Percentiles rank a stretch among this genome's conserved stretches.
Evolutionary conservation across 352 stramenopile genomes (phyloP).

Genomic region (Blastocystis sp.): DNA sequence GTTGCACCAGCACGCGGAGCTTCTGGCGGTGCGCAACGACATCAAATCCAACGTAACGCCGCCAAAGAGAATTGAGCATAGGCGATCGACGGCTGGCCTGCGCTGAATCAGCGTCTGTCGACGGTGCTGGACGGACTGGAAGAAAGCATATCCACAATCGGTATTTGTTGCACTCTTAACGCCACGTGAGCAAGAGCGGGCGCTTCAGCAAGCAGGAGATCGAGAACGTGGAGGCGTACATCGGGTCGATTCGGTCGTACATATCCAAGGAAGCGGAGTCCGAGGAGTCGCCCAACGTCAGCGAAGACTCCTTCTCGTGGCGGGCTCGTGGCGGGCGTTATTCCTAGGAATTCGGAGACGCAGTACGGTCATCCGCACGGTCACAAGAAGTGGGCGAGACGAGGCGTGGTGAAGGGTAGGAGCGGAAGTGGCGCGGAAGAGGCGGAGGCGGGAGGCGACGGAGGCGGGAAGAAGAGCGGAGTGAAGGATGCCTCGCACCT

Average conservation of each 20-base stretch:
- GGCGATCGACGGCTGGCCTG: slow-evolving; percentile 14
- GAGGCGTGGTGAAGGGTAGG: neutral
- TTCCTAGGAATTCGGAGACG: slow-evolving; percentile 11
- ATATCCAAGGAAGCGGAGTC: slow-evolving; percentile 27
- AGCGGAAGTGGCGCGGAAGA: neutral
- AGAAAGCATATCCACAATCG: neutral
- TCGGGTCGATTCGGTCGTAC: slow-evolving; percentile 14
- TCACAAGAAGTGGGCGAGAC: neutral
- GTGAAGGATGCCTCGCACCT: neutral
- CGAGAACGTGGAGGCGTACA: neutral
- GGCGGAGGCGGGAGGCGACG: neutral
- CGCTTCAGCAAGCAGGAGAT: neutral
- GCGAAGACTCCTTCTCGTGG: slow-evolving; percentile 63
- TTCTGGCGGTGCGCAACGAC: slow-evolving; percentile 12
- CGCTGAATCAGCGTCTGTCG: slow-evolving; percentile 3
- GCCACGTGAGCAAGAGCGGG: neutral
- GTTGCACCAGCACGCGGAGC: too few species aligned
- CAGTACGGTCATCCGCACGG: neutral
- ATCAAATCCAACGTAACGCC: slow-evolving; percentile 11
- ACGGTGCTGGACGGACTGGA: neutral
- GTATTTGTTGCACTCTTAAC: neutral
- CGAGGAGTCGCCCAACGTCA: slow-evolving; percentile 7
- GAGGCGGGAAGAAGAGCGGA: neutral
- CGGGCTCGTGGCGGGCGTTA: neutral
- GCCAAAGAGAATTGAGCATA: neutral